Base-by-base conservation (phyloP, 306 rosid species). In the Cicer cuneatum region DNA sequence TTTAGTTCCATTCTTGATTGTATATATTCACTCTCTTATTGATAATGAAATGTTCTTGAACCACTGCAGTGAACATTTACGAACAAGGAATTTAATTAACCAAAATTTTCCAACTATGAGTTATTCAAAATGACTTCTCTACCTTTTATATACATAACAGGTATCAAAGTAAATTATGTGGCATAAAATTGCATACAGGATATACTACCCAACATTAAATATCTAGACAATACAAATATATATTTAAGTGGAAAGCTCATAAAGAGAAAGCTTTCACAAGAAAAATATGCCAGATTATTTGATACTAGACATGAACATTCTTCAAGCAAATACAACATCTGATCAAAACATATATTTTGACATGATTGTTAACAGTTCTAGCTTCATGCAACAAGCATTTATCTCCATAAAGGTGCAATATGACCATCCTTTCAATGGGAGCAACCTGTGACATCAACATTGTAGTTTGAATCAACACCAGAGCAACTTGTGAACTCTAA, bases 381-480 rank as follows among this genome's bases (percentile, higher is more conserved):
- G 89, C 99, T 87, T 92, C 99, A 66, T 94, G 99, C 88, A 94
- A 72, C 95, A 90, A 69, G 76, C 99, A 94, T 73, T 92, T 88
- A 76, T 86, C 84, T 80, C 97, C 97, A 21, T 92, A 97, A 79
- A 94, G 47, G 78, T 94, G 96, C 67, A 94, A 75, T 77, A 94
- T 95, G 69, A 96, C 97, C 91, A 90, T 86, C 83, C 98, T 97
- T 86, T 91, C 96, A 19, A 80, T 72, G 49, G 96, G 98, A 73
- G 87, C 77, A 72, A 94, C 97, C 97, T 94, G 64, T 38, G 24
- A 64, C 78, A 39, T 78, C 45, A 54, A 66, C 43, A 47, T 66
- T 54, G 53, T 16, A 24, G 33, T 24, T 24, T 24, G 33, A 24
- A 64, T 82, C 62, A 82, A 69, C 75, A 70, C 45, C 60, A 41